Evolutionary conservation across 2,329 filamentous ascomycete genomes (phyloP).

Genomic region (Calonectria naviculata): DNA sequence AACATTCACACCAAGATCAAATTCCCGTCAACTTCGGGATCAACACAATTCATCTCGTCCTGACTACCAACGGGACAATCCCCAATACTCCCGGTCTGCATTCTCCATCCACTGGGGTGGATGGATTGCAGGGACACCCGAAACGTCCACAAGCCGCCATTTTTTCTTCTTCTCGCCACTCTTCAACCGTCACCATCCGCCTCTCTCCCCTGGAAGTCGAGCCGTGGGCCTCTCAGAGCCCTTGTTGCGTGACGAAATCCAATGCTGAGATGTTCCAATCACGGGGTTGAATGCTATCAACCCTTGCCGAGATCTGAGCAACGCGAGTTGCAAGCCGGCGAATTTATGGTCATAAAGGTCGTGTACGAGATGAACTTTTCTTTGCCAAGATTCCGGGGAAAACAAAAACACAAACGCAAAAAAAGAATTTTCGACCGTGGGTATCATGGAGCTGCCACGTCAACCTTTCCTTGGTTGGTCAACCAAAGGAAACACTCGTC

Average conservation of each 20-base stretch:
- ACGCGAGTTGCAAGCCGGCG: slow-evolving; percentile 41
- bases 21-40: slow-evolving; percentile 42
- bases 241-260: slow-evolving; percentile 43
- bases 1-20: slow-evolving; percentile 41
- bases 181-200: slow-evolving; percentile 42
- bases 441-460: slow-evolving; percentile 56
- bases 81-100: slow-evolving; percentile 39
- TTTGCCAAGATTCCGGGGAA: slow-evolving; percentile 43
- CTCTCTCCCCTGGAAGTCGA: slow-evolving; percentile 40
- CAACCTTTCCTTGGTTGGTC: slow-evolving; percentile 44
- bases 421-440: slow-evolving; percentile 50
- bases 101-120: slow-evolving; percentile 26
- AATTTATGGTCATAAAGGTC: slow-evolving; percentile 46
- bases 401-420: slow-evolving; percentile 38
- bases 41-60: slow-evolving; percentile 52
- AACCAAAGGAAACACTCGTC: slow-evolving; percentile 37
- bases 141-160: slow-evolving; percentile 38
- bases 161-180: slow-evolving; percentile 38
- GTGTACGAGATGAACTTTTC: slow-evolving; percentile 44
- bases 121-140: slow-evolving; percentile 20
- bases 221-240: slow-evolving; percentile 38
- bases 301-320: slow-evolving; percentile 41
- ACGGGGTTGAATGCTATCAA: slow-evolving; percentile 33
- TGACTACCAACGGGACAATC: slow-evolving; percentile 49
- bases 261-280: slow-evolving; percentile 45